These are phyloP conservation scores for Verticillium nubilum DNA, from an alignment of 2,329 filamentous ascomycete genomes.

Conservation along the genomic window DNA sequence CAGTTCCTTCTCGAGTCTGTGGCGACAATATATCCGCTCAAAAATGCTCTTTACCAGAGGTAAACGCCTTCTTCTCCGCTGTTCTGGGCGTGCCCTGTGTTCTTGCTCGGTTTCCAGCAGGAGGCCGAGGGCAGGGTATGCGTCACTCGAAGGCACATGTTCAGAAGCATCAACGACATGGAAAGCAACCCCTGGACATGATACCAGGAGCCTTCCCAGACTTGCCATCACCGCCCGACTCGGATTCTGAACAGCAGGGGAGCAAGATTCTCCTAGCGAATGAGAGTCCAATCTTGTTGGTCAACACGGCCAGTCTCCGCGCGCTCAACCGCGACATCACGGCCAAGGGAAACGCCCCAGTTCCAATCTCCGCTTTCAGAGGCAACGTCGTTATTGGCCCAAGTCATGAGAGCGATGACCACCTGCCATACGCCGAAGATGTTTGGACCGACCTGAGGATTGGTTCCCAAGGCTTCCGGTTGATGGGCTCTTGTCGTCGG, in stretches of 20 bases:
- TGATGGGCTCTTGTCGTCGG: slow-evolving; percentile 77
- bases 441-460: slow-evolving; percentile 66
- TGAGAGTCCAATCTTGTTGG: slow-evolving; percentile 85
- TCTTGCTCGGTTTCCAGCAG: slow-evolving; percentile 76
- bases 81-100: slow-evolving; percentile 74
- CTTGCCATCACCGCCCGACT: slow-evolving; percentile 51
- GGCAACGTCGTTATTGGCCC: slow-evolving; percentile 77
- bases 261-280: slow-evolving; percentile 76
- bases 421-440: slow-evolving; percentile 72
- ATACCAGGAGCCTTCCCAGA: slow-evolving; percentile 51
- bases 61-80: slow-evolving; percentile 73
- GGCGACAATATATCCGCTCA: slow-evolving; percentile 71
- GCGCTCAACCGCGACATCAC: slow-evolving; percentile 70
- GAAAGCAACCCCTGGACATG: neutral
- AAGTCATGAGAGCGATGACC: slow-evolving; percentile 26
- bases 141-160: slow-evolving; percentile 70
- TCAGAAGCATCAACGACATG: slow-evolving; percentile 44
- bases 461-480: slow-evolving; percentile 57
- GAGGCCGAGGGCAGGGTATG: slow-evolving; percentile 50
- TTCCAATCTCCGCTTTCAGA: slow-evolving; percentile 72
- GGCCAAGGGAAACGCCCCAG: slow-evolving; percentile 49
- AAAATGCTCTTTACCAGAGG: slow-evolving; percentile 58
- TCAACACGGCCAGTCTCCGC: slow-evolving; percentile 75
- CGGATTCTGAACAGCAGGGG: slow-evolving; percentile 39
- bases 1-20: slow-evolving; percentile 65